Evolutionary conservation across 2,329 filamentous ascomycete genomes (phyloP).

Genomic region (Penicillium sp.): DNA sequence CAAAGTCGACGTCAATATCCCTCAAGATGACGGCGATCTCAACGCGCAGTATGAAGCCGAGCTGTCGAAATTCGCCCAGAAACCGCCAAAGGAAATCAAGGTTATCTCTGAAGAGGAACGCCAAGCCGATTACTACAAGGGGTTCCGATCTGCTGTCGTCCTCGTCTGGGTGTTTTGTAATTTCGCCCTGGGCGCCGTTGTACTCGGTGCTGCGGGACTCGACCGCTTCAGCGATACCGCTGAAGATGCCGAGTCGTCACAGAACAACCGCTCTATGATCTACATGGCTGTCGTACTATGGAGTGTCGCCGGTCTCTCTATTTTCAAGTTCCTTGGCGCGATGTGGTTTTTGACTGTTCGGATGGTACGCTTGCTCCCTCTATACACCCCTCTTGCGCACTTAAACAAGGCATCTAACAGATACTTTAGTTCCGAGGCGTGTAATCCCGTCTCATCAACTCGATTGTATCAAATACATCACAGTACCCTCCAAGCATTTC

Average conservation of each 20-base stretch:
- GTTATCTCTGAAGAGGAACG: constrained; percentile 66
- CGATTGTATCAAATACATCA: not conserved
- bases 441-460: constrained; percentile 30
- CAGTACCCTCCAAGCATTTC: constrained; percentile 4
- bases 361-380: constrained; percentile 66
- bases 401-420: constrained; percentile 31
- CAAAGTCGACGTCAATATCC: constrained; percentile 86
- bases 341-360: constrained; percentile 91
- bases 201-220: constrained; percentile 83
- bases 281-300: constrained; percentile 89
- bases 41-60: constrained; percentile 95
- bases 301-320: constrained; percentile 82
- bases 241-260: constrained; percentile 47
- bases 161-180: constrained; percentile 97
- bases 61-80: constrained; percentile 72
- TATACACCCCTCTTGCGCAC: not conserved
- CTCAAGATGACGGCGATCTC: constrained; percentile 89
- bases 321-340: constrained; percentile 85
- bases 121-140: constrained; percentile 98
- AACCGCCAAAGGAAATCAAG: constrained; percentile 71
- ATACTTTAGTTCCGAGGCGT: constrained; percentile 57
- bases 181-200: constrained; percentile 82
- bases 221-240: constrained; percentile 64
- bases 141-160: constrained; percentile 89
- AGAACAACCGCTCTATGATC: constrained; percentile 68